Base-by-base conservation (phyloP, 2,329 filamentous ascomycete genomes). In the Fonsecaea multimorphosa region DNA sequence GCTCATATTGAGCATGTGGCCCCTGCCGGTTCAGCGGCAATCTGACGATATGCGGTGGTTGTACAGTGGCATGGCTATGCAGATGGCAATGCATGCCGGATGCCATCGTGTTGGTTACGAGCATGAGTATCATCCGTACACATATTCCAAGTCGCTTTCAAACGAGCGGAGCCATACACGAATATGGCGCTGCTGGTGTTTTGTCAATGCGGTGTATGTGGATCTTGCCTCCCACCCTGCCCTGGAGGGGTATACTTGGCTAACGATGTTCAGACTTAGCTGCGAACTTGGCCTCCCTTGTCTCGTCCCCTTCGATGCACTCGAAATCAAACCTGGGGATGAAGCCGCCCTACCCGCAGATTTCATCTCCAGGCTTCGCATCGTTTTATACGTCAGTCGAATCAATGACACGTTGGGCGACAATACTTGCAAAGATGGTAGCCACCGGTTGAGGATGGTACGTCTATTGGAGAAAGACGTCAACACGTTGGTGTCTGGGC, bases 1-100 rank as follows among this genome's bases (percentile, higher is more conserved):
- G 44, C 44, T 49, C 44, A 49, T 49, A 11, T 49, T 49, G 44
- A 19, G 44, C 24, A 19, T 49, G 44, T 49, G 44, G 44, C 44
- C 44, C 11, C 44, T 11, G 2, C 44, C 44, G 44, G 16, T 19
- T 19, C 4, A 11, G 19, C 44, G 44, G 19, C 44, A 49, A 49
- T 11, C 44, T 49, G 44, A 49, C 44, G 44, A 49, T 49, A 19
- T 49, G 16, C 44, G 44, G n/a, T 49, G 44, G 16, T 8, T 49
- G 12, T 49, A 49, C 24, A 49, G 11, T 19, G 44, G 44, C 11
- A 49, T 49, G 24, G 44, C 24, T 7, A 19, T 49, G 44, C 44
- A 49, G 24, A 49, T 49, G 44, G 44, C 44, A 27, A 6, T 49
- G 44, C 44, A 49, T 19, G 44, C 44, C 24, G 44, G 44, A 27